phyloP scores from a whole-genome alignment of 1,284 basidiomycete species.

The Sporisorium graminicola region DNA sequence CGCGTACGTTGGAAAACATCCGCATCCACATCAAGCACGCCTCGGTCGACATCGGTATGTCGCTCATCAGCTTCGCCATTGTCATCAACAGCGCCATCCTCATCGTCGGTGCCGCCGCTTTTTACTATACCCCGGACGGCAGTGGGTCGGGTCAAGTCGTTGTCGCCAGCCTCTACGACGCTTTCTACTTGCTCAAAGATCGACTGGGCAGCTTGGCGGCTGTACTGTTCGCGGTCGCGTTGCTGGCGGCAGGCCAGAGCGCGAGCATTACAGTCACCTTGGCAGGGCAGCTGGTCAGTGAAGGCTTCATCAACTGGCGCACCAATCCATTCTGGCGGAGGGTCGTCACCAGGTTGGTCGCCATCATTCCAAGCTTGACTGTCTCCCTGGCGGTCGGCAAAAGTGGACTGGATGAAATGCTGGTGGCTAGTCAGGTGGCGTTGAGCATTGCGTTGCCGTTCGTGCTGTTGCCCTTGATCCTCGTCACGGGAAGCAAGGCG shows the following conservation, averaged over 20 bases:
- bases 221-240: slow-evolving; percentile 65
- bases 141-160: slow-evolving; percentile 41
- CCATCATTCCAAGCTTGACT: slow-evolving; percentile 85
- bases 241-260: slow-evolving; percentile 83
- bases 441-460: slow-evolving; percentile 88
- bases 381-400: slow-evolving; percentile 83
- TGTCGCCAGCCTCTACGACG: slow-evolving; percentile 63
- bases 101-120: slow-evolving; percentile 73
- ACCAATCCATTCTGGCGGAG: slow-evolving; percentile 85
- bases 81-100: slow-evolving; percentile 84
- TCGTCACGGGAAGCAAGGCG: slow-evolving; percentile 55
- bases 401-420: slow-evolving; percentile 81
- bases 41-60: slow-evolving; percentile 67
- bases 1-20: slow-evolving; percentile 42
- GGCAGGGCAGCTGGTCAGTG: slow-evolving; percentile 89
- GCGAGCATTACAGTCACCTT: slow-evolving; percentile 92
- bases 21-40: slow-evolving; percentile 64
- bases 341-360: slow-evolving; percentile 83
- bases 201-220: slow-evolving; percentile 55
- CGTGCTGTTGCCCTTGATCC: slow-evolving; percentile 61
- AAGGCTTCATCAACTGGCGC: slow-evolving; percentile 92
- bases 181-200: slow-evolving; percentile 58
- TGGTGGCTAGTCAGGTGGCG: slow-evolving; percentile 89
- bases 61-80: slow-evolving; percentile 72
- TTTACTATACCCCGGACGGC: slow-evolving; percentile 57